Conservation (phyloP, 495 filamentous ascomycete genomes). For the Rusavskia elegans region DNA sequence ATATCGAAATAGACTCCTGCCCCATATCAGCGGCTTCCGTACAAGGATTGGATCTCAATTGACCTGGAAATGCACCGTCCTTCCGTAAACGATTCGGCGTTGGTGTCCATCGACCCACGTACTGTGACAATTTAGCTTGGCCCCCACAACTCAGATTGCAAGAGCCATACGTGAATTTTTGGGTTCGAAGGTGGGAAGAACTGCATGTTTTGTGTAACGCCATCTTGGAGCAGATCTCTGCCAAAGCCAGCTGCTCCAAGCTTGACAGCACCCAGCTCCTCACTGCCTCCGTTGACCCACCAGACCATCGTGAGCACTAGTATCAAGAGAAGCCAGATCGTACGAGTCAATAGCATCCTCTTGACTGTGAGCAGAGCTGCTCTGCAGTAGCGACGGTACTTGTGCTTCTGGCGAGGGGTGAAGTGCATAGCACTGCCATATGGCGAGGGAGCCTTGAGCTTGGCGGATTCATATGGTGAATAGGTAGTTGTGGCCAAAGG, state of each 20-base stretch:
- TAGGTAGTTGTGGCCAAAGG: conserved; percentile 13
- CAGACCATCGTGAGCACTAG: conserved; percentile 8
- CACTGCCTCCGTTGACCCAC: conserved; percentile 14
- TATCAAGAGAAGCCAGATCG: conserved; percentile 10
- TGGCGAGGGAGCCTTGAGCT: conserved; percentile 8
- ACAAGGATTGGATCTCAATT: not conserved
- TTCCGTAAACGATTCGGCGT: conserved; percentile 19
- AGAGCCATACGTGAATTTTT: conserved; percentile 16
- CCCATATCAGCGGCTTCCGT: not conserved
- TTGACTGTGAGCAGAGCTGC: conserved; percentile 5
- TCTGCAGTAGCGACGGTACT: conserved; percentile 1
- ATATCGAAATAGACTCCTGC: conserved; percentile 25
- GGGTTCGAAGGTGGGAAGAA: conserved; percentile 18
- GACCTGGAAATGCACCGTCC: conserved; percentile 22
- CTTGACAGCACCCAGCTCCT: conserved; percentile 10
- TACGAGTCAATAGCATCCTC: conserved; percentile 6
- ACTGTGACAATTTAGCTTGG: conserved; percentile 8
- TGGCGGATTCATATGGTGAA: conserved; percentile 15
- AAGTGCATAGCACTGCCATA: conserved; percentile 6
- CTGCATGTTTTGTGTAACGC: conserved; percentile 13
- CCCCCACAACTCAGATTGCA: too few relatives aligned
- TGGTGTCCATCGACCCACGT: conserved; percentile 20
- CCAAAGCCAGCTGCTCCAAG: conserved; percentile 10
- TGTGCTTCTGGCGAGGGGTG: not conserved
- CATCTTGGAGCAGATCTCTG: conserved; percentile 11